Percentiles rank a stretch among this genome's conserved stretches.
These are phyloP conservation scores for Rhododendron henanense DNA, from an alignment of 148 eudicot species.

Conservation along the genomic window DNA sequence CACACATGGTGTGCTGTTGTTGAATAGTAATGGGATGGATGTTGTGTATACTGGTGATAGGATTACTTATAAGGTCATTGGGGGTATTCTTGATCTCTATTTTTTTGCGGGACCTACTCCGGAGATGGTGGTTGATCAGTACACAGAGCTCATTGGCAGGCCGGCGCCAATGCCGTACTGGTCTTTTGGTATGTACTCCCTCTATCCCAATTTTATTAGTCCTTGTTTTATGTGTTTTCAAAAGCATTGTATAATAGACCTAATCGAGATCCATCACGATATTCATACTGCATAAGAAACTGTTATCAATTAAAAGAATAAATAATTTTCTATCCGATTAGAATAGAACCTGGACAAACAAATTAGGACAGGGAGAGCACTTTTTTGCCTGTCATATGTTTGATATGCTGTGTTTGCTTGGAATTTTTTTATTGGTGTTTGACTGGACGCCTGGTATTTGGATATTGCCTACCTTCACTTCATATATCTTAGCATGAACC, in stretches of 20 bases:
- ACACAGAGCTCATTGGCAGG: conserved; percentile 66
- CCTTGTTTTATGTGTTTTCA: not conserved
- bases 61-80: conserved; percentile 75
- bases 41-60: conserved; percentile 63
- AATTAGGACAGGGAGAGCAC: too few relatives aligned
- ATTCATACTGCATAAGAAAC: not conserved
- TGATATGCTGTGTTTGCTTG: not conserved
- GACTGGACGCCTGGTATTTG: not conserved
- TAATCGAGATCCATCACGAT: too few relatives aligned
- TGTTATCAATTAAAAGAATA: too few relatives aligned
- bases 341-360: not conserved
- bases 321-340: too few relatives aligned
- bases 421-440: not conserved
- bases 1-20: conserved; percentile 60
- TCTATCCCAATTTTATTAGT: not conserved
- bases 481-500: too few relatives aligned
- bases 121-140: conserved; percentile 53
- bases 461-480: not conserved
- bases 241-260: not conserved
- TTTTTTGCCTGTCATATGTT: not conserved
- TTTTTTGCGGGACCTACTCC: conserved; percentile 67
- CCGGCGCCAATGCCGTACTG: conserved; percentile 95
- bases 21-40: conserved; percentile 93
- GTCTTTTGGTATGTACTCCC: conserved; percentile 63
- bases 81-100: conserved; percentile 71